Percentiles rank a stretch among this genome's conserved stretches.
Evolutionary conservation across 2,329 filamentous ascomycete genomes (phyloP).

Genomic region (Colletotrichum karsti): DNA sequence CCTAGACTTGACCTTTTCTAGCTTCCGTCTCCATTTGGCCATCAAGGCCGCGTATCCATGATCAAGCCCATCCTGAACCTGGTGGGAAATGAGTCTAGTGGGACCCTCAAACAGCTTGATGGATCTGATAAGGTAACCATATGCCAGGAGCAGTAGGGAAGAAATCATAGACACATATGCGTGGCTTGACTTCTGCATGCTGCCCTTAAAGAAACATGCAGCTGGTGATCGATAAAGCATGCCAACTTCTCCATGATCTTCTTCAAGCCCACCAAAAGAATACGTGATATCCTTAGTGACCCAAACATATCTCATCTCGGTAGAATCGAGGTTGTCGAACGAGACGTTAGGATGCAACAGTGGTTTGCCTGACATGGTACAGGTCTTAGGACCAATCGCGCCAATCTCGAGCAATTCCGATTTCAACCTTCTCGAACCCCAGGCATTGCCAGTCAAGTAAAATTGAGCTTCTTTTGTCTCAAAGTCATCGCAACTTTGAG

Average conservation of each 20-base stretch:
- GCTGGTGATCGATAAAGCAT: background rate
- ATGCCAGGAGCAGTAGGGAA: background rate
- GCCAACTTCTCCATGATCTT: background rate
- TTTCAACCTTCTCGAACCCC: background rate
- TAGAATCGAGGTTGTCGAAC: background rate
- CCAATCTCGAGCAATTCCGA: background rate
- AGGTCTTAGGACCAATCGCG: background rate
- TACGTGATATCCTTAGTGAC: background rate
- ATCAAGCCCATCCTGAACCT: background rate
- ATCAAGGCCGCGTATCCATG: background rate
- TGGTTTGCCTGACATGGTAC: background rate
- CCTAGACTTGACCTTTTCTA: background rate
- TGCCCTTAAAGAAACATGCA: background rate
- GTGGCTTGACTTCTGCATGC: background rate
- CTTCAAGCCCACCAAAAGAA: background rate
- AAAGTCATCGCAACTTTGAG: background rate
- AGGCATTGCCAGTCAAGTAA: too few relatives aligned
- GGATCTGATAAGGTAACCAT: background rate
- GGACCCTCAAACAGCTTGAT: background rate
- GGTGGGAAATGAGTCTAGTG: too few relatives aligned
- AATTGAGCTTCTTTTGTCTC: too few relatives aligned
- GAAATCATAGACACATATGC: background rate
- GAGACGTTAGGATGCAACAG: background rate
- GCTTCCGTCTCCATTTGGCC: background rate
- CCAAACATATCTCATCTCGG: background rate